Evolutionary conservation across 352 stramenopile genomes (phyloP).

Genomic region (Phytophthora tubulina): DNA sequence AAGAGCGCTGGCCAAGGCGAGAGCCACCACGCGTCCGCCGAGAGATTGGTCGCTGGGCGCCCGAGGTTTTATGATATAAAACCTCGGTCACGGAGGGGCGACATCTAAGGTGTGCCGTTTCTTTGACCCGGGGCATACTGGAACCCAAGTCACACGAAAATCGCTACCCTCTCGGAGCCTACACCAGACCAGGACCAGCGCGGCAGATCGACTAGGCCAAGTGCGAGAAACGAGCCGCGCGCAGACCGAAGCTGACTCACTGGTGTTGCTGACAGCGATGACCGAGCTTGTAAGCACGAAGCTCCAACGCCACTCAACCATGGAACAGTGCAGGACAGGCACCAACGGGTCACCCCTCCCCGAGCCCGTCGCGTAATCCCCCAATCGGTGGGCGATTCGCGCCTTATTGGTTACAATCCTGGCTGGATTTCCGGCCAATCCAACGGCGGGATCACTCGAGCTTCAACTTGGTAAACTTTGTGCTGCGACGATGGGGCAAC

Average conservation of each 20-base stretch:
- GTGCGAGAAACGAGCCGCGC: conserved; percentile 21
- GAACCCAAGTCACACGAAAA: conserved; percentile 14
- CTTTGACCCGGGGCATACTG: conserved; percentile 24
- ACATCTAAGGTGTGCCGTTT: conserved; percentile 39
- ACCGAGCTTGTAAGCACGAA: too few species aligned
- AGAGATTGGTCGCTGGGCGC: conserved; percentile 44
- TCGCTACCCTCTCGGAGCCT: neutral
- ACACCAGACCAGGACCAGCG: neutral
- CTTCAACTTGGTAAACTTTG: conserved; percentile 48
- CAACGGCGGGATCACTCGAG: conserved; percentile 9
- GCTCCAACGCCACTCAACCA: too few species aligned
- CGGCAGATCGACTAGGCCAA: conserved; percentile 23
- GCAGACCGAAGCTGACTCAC: neutral
- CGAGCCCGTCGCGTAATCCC: conserved; percentile 17
- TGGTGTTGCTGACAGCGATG: neutral
- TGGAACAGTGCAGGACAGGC: neutral
- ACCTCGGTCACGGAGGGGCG: conserved; percentile 39
- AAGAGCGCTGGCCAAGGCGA: conserved; percentile 16
- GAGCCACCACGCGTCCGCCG: conserved; percentile 17
- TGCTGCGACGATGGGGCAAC: neutral
- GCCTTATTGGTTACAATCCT: conserved; percentile 22
- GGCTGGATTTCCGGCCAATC: conserved; percentile 29
- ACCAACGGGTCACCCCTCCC: conserved; percentile 28
- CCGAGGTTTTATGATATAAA: conserved; percentile 50
- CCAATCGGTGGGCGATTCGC: conserved; percentile 22